Evolutionary conservation across 1,284 basidiomycete genomes (phyloP), one percentile per base, ranked within the genome.

Genomic region (Agroathelia rolfsii): DNA sequence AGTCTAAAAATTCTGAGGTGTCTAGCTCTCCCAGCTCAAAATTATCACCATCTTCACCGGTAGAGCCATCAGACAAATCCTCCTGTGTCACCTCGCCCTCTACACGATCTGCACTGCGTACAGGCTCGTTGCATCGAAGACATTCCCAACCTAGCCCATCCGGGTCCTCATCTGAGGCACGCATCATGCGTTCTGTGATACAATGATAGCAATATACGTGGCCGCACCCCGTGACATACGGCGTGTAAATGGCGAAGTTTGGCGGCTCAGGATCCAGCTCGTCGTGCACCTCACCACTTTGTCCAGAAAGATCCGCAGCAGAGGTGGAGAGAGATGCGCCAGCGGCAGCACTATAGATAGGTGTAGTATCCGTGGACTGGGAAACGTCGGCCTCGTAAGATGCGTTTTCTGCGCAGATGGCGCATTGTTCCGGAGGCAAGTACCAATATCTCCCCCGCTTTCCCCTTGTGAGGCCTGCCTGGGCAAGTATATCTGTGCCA

Each of bases 201-300:
- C 89, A 94, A 46, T 81, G 76, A 53, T 93, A 94, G 55, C 89
- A 93, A 58, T 88, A 94, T 7, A 71, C 53, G 52, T 92, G 85
- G 9, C 75, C 78, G 42, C 85, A 88, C 10, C 80, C 78, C 6
- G 81, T 71, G 36, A 74, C 54, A 47, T 87, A 88, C 0, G 84
- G 75, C 19, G 69, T 82, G 44, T 76, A 62, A 37, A 86, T 67
- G 2, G 80, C 76, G 48, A 75, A 66, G 12, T 61, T 45, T 1
- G 79, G 74, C 14, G 70, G 58, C 33, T 66, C 66, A 15, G 53
- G 34, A 19, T 53, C 53, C 18, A 46, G 46, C 18, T 42, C 46
- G 8, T 39, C 14, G 39, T 18, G 16, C 43, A 24, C 23, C 42
- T 22, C 23, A 38, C 35, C 21, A 49, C 44, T 18, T 28, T 9